phyloP scores from a whole-genome alignment of 1,284 basidiomycete genomes.

The Lignosus rhinocerotis region DNA sequence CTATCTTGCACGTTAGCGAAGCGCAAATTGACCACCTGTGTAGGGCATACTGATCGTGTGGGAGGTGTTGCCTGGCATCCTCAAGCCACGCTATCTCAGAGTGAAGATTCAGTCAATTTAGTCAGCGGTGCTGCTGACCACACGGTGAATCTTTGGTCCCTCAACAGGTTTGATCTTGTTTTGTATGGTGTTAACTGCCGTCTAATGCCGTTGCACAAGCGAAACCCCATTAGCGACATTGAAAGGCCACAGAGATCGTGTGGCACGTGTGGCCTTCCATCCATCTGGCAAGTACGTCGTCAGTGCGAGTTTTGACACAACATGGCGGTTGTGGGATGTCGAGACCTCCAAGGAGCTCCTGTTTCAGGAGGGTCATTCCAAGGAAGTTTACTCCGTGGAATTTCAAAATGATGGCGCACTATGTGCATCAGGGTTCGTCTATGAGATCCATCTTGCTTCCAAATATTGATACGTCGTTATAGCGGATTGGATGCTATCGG shows the following conservation, averaged over 20 bases:
- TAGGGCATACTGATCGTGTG: conserved; percentile 88
- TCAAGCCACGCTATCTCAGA: conserved; percentile 81
- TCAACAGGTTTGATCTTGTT: conserved; percentile 61
- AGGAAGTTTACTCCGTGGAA: conserved; percentile 93
- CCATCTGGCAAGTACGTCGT: conserved; percentile 92
- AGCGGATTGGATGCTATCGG: conserved; percentile 97
- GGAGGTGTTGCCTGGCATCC: conserved; percentile 99
- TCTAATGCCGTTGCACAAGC: conserved; percentile 39
- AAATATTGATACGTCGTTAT: conserved; percentile 17
- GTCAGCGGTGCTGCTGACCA: conserved; percentile 91
- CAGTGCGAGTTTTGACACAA: conserved; percentile 95
- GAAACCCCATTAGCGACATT: conserved; percentile 81
- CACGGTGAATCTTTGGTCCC: conserved; percentile 86
- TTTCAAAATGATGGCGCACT: conserved; percentile 96
- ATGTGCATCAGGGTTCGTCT: conserved; percentile 83
- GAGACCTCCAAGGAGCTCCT: conserved; percentile 79
- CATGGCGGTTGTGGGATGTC: conserved; percentile 98
- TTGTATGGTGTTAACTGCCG: background rate
- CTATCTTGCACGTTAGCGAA: conserved; percentile 18
- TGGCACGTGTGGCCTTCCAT: conserved; percentile 95
- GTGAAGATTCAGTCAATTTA: conserved; percentile 74
- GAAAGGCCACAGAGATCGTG: conserved; percentile 87
- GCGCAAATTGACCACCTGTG: background rate
- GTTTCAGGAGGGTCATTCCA: conserved; percentile 95
- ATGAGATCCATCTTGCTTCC: background rate